Conservation (phyloP, 2,329 filamentous ascomycete genomes). For the Neopestalotiopsis sp. region DNA sequence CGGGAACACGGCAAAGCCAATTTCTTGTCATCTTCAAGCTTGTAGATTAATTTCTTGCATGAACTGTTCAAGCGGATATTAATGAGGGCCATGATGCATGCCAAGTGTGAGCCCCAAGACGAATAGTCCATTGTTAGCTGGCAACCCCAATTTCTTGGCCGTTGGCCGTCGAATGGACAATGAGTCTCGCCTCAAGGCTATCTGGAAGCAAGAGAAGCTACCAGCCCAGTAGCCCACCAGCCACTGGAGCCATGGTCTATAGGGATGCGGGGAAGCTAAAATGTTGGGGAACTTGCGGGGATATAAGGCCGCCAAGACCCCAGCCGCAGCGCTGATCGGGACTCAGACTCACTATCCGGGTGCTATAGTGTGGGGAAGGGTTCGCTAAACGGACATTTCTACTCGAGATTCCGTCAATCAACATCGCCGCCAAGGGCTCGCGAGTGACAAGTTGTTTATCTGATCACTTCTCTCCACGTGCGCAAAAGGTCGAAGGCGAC, state of each 20-base stretch:
- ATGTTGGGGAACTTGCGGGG: slow-evolving; percentile 26
- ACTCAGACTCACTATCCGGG: neutral
- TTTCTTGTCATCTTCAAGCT: neutral
- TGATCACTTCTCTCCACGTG: slow-evolving; percentile 18
- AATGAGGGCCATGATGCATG: neutral
- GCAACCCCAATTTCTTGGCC: too few species aligned
- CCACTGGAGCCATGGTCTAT: neutral
- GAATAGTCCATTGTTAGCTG: neutral
- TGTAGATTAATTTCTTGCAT: neutral
- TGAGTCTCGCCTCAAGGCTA: too few species aligned
- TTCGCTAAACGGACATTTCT: slow-evolving; percentile 5
- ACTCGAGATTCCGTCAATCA: slow-evolving; percentile 31
- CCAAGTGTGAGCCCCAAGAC: slow-evolving; percentile 1
- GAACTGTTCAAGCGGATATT: neutral
- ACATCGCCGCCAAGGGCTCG: slow-evolving; percentile 4
- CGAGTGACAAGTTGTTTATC: neutral
- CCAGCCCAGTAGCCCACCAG: too few species aligned
- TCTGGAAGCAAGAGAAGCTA: too few species aligned
- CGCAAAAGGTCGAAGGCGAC: neutral
- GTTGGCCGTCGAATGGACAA: too few species aligned
- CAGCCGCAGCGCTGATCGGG: neutral
- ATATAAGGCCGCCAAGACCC: slow-evolving; percentile 5
- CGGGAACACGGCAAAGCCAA: neutral
- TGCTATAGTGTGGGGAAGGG: slow-evolving; percentile 14
- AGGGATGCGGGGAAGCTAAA: slow-evolving; percentile 18